Evolutionary conservation across 805 yeast genomes (phyloP), one percentile per base, ranked within the genome.

Genomic region (Saccharomycopsis schoenii): DNA sequence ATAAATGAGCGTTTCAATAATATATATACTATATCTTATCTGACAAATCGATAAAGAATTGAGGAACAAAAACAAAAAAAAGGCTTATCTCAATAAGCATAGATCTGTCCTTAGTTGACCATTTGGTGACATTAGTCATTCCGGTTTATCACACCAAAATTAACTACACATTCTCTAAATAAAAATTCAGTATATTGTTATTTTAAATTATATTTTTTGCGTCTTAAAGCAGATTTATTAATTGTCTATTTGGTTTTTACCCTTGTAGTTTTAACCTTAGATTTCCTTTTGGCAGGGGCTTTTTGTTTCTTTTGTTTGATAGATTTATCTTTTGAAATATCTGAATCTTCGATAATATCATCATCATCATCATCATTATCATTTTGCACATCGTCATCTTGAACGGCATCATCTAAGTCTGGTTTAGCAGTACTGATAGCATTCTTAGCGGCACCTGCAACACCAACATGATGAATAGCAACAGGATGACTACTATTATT

Each of bases 401-500:
- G 84, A 50, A 86, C 78, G 1, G 85, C 90, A 62, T 86, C 93
- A 51, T 86, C 96, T 58, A 77, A 76, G 67, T 86, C 92, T 2
- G 90, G 91, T 47, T 76, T 77, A 25, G 70, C 65, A n/a, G 59
- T n/a, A 67, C 68, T 61, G 64, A 69, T 69, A 61, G 58, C 62
- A 57, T 24, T 66, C 65, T 51, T 51, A 36, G 58, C 19, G 4
- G 66, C 66, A 19, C 69, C 74, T 5, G 85, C 80, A 55, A 80
- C 79, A 14, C 91, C 93, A 0, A 91, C 83, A 69, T 81, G 83
- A 77, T 85, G 85, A 66, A 88, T 89, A 1, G 96, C 90, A 1
- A 86, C 83, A 1, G 98, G 98, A 73, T 94, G 99, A 9, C 83
- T 74, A 61, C 71, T 73, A 10, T 82, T 71, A 70, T 94, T 94